Base-by-base conservation (phyloP, 192 early-diverging fungal species). In the Podila clonocystis region DNA sequence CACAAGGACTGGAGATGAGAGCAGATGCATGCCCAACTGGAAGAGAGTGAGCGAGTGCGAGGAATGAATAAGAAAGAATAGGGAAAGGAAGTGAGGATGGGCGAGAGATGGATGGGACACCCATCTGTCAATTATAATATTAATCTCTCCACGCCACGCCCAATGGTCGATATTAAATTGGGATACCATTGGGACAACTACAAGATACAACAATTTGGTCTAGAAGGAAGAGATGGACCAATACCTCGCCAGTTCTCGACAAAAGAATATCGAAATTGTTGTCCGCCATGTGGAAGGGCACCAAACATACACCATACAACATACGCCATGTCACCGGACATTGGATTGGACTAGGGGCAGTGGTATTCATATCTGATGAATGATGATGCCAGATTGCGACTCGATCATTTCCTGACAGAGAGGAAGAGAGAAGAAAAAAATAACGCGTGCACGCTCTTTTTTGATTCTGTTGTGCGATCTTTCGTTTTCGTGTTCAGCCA, bases 361-460 rank as follows among this genome's bases (percentile, higher is more conserved):
- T 41, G 15, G 22, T 55, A 22, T 55, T 26, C 52, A 55, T 55
- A 11, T 26, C 52, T 26, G n/a, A 26, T 36, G 50, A n/a, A 26
- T 36, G 50, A 50, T 55, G 50, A 55, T 55, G 52, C 52, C 52
- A 55, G 52, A 55, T 55, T 26, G 24, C 52, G 52, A 55, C 52
- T 55, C n/a, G n/a, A 55, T 55, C 52, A 19, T 6, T 24, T 22
- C 52, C 52, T 2, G 64, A 67, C 20, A 49, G 63, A 29, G 66
- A 62, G 15, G 30, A 70, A 24, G 57, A 66, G 19, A 5, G 8
- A 55, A 45, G 12, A 36, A 9, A 45, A 15, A 45, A 45, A 45
- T 45, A 45, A 45, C 41, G 41, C 41, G 41, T 45, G 41, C 41
- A 17, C 41, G 41, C 41, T 45, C 11, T 45, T 41, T 41, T 41